Conservation (phyloP, 2,329 filamentous ascomycete species). For the Aspergillus bombycis region DNA sequence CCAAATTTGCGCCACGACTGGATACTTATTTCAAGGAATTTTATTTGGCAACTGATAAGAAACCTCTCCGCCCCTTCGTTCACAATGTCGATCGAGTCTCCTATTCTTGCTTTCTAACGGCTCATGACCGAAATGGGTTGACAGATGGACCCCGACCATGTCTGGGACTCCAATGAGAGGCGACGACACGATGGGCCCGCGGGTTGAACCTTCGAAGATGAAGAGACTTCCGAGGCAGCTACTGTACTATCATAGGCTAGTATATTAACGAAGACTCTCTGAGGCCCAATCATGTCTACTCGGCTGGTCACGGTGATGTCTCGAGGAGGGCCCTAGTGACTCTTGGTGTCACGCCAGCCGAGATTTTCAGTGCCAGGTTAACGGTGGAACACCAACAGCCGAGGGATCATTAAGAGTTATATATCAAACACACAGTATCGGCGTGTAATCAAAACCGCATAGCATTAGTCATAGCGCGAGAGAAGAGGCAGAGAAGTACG, state of each 20-base stretch:
- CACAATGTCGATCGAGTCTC: not conserved
- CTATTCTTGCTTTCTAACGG: not conserved
- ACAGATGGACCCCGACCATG: not conserved
- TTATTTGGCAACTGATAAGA: not conserved
- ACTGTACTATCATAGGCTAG: not conserved
- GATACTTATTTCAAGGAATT: slow-evolving; percentile 2
- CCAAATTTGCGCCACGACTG: not conserved
- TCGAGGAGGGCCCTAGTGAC: no score
- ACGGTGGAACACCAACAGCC: not conserved
- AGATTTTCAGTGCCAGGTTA: not conserved
- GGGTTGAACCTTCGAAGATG: not conserved
- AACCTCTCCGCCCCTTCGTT: not conserved
- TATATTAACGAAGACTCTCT: not conserved
- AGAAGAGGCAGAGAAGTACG: not conserved
- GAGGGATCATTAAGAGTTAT: slow-evolving; percentile 3
- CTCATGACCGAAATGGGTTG: not conserved
- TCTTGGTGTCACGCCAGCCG: no score
- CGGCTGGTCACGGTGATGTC: not conserved
- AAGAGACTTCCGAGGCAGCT: not conserved
- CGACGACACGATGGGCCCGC: not conserved
- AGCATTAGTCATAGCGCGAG: not conserved
- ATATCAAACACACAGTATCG: not conserved
- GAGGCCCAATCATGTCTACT: not conserved
- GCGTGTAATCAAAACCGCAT: not conserved
- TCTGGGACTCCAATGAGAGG: not conserved